These are phyloP conservation scores for Athelia sp. DNA, from an alignment of 1,284 basidiomycete genomes.

Conservation along the genomic window DNA sequence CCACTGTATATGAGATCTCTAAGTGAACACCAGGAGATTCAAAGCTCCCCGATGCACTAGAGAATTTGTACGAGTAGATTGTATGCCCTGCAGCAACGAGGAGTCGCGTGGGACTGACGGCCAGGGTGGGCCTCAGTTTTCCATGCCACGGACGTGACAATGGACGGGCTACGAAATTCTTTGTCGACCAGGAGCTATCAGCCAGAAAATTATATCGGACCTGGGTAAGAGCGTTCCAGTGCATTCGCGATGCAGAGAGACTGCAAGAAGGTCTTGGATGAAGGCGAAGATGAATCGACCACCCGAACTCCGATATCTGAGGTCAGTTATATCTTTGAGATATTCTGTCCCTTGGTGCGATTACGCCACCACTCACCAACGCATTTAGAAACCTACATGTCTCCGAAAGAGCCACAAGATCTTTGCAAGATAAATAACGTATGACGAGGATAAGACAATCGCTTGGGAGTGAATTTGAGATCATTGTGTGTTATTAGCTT, in stretches of 20 bases:
- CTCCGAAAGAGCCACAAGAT: slow-evolving; percentile 28
- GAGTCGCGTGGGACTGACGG: slow-evolving; percentile 50
- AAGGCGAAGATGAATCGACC: slow-evolving; percentile 44
- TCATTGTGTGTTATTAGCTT: too few relatives aligned
- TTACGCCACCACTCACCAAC: slow-evolving; percentile 35
- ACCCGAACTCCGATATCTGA: slow-evolving; percentile 60
- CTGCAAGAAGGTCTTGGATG: slow-evolving; percentile 52
- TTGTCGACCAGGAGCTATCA: slow-evolving; percentile 50
- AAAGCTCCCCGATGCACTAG: slow-evolving; percentile 18
- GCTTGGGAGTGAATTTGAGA: slow-evolving; percentile 35
- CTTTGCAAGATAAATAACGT: slow-evolving; percentile 35
- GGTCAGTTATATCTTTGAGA: too few relatives aligned
- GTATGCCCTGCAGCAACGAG: slow-evolving; percentile 57
- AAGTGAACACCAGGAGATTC: slow-evolving; percentile 39
- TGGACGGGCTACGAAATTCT: slow-evolving; percentile 59
- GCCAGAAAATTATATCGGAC: slow-evolving; percentile 49
- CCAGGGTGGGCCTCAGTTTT: slow-evolving; percentile 55
- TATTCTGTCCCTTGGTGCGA: too few relatives aligned
- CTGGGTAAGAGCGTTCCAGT: slow-evolving; percentile 42
- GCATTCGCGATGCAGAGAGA: slow-evolving; percentile 35
- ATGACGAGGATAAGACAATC: slow-evolving; percentile 58
- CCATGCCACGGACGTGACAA: slow-evolving; percentile 58
- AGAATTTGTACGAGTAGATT: slow-evolving; percentile 58
- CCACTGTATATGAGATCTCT: slow-evolving; percentile 45
- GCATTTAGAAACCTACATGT: slow-evolving; percentile 40